Percentiles rank a stretch among this genome's conserved stretches.
These are phyloP conservation scores for Fusarium penzigii DNA, from an alignment of 2,329 filamentous ascomycete species.

Conservation along the genomic window DNA sequence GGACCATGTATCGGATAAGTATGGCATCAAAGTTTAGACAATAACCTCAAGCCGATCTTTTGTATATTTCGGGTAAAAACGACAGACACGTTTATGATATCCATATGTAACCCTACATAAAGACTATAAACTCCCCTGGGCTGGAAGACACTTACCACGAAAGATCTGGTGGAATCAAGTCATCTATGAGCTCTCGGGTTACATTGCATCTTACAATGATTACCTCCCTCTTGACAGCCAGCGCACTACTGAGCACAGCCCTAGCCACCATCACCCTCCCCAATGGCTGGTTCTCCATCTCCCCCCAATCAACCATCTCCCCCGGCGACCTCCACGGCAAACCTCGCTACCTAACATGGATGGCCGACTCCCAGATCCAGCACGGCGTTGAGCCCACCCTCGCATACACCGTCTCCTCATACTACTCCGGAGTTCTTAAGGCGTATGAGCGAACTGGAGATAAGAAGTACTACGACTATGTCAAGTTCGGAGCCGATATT, in stretches of 20 bases:
- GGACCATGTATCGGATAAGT: no score
- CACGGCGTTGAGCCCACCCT: conserved; percentile 28
- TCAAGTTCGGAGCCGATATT: conserved; percentile 25
- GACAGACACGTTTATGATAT: no score
- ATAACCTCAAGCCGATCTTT: no score
- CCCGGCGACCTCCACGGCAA: conserved; percentile 9
- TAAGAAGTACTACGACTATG: conserved; percentile 25
- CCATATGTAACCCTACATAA: no score
- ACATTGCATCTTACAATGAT: no score
- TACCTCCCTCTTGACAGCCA: neutral
- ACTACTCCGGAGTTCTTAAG: conserved; percentile 14
- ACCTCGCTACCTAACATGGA: conserved; percentile 28
- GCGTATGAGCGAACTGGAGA: conserved; percentile 24
- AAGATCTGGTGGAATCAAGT: no score
- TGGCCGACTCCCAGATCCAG: conserved; percentile 30
- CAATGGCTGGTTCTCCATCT: conserved; percentile 15
- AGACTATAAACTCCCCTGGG: no score
- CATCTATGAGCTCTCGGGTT: no score
- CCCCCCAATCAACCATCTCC: conserved; percentile 13
- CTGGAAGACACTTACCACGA: no score
- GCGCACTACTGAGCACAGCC: neutral
- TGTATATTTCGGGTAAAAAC: no score
- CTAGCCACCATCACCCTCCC: conserved; percentile 11
- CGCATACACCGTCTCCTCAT: conserved; percentile 25
- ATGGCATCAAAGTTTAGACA: no score